Base-by-base conservation (phyloP, 768 basidiomycete genomes). In the Pleurotus djamor region DNA sequence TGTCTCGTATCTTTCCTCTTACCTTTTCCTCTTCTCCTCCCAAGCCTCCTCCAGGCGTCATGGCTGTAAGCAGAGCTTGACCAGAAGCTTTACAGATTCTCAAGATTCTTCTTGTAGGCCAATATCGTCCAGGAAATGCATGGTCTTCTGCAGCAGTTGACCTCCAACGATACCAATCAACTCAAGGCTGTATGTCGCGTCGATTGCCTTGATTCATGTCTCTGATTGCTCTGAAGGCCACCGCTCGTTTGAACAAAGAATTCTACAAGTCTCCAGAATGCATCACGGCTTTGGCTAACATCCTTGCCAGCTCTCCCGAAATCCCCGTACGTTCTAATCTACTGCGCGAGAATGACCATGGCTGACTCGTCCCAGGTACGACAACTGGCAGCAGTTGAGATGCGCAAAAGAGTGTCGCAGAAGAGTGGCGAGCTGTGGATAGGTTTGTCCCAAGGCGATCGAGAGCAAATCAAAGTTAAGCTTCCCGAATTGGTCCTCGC, bases 321-420 rank as follows among this genome's bases (percentile, higher is more conserved):
- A 76, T 83, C 66, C 77, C 89, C 56, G 96, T 97, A 68, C 72
- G 94, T 82, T 48, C 59, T 56, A 14, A 50, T 28, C 59, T 21
- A 17, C 61, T 59, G 49, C 60, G 36, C 60, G 35, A 54, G 34
- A 51, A 56, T 36, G 51, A 51, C 45, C 44, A 57, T 50, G 50
- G 32, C 50, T 51, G 43, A 59, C 52, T 7, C 47, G 34, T 47
- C 49, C 54, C 68, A 99, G 96, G 87, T 98, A 63, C 92, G 95
- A 61, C 97, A 99, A 85, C 83, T 99, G 17, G 93, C 96, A 50
- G 95, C 96, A 6, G 95, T 98, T 58, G 97, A 99, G 76, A 81
- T 98, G 71, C 84, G 96, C 66, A 99, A 99, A 80, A 91, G 96
- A 59, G 85, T 98, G 61, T 72, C 81, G 32, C 83, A 86, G 69